Evolutionary conservation across 2,329 filamentous ascomycete species (phyloP), one percentile per base, ranked within the genome.

Genomic region (Fusarium sororula): DNA sequence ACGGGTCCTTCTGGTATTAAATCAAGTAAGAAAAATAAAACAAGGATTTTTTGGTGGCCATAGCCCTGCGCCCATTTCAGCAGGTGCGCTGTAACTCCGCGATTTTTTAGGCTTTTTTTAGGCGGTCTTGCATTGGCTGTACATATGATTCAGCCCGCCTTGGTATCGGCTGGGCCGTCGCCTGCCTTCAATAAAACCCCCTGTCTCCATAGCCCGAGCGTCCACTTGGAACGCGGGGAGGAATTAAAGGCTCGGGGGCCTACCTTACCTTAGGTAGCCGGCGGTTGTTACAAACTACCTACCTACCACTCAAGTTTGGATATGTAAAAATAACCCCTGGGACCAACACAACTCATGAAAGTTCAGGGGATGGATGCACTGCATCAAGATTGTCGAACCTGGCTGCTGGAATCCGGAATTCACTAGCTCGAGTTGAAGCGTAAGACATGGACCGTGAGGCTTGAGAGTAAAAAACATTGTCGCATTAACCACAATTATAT

Each of bases 171-270:
- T 64, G 53, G 63, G 32, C 56, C 64, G 42, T 63, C 45, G 41
- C 44, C 60, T 32, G 30, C 37, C 64, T 32, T 63, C 54, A 59
- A 54, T 54, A 44, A 59, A 28, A 37, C 15, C 53, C 67, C 68
- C 35, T 61, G 64, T 54, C 47, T 42, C 50, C 59, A 51, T 41
- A 54, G 47, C 41, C 72, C 55, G 24, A 48, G 67, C 66, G 66
- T 59, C 71, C 67, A 74, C 61, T 74, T 74, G 63, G 72, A 74
- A 74, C 68, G 71, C 68, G 71, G 72, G 72, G 71, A 72, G 72
- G 72, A 72, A 72, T 74, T 66, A 74, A 68, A 72, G 63, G 67
- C 59, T 70, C 30, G 18, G 51, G 59, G 32, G 32, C 6, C 32
- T 35, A 32, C 32, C 32, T 32, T 32, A 32, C 32, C 32, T 14